Evolutionary conservation across 768 basidiomycete genomes (phyloP).

Genomic region (Leccinellum luteum): DNA sequence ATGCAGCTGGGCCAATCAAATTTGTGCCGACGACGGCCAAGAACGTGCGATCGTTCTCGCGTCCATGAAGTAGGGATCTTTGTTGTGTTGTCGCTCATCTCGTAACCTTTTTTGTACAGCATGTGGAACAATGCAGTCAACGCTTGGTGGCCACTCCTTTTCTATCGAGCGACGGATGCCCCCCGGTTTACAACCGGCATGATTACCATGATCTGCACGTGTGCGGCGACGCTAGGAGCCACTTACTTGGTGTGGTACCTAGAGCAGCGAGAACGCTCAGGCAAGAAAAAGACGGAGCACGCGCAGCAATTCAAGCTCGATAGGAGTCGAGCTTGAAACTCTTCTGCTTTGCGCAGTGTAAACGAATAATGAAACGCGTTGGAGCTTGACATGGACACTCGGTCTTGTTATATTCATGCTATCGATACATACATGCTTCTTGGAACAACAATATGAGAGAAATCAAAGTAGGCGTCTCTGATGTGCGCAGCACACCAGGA

Average conservation of each 20-base stretch:
- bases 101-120: conserved; percentile 28
- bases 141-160: conserved; percentile 68
- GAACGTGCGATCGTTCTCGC: conserved; percentile 68
- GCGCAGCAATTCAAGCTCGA: background rate
- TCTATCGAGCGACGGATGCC: conserved; percentile 73
- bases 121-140: conserved; percentile 71
- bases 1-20: conserved; percentile 73
- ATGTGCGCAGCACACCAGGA: conserved; percentile 20
- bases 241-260: conserved; percentile 58
- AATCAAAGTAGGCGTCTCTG: conserved; percentile 7
- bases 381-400: background rate
- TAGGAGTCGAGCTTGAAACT: background rate
- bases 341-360: background rate
- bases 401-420: background rate
- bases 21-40: conserved; percentile 67
- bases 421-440: conserved; percentile 10
- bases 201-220: conserved; percentile 63
- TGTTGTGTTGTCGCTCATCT: background rate
- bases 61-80: conserved; percentile 63
- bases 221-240: conserved; percentile 51
- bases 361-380: background rate
- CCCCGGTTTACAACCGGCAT: conserved; percentile 66
- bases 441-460: background rate
- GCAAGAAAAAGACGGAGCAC: background rate
- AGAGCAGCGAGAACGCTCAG: conserved; percentile 38